A percentile compares a stretch with the other conserved stretches of the same genome.
Conservation (phyloP, 148 eudicot genomes). For the Camellia lanceoleosa region DNA sequence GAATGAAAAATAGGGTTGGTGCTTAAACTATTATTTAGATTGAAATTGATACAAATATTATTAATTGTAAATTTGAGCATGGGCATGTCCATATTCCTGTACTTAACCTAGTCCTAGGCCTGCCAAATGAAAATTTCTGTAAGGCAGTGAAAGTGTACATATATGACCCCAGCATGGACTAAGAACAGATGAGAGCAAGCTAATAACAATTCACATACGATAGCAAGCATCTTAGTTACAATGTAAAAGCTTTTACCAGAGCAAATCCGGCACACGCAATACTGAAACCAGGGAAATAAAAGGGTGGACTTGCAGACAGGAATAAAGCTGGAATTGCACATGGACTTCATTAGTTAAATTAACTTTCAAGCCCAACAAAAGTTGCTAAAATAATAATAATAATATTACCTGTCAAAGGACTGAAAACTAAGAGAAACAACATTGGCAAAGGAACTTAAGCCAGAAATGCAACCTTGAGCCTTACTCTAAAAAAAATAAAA, state of each 20-base stretch:
- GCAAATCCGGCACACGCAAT: constrained; percentile 41
- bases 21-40: neutral
- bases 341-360: constrained; percentile 18
- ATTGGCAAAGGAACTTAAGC: constrained; percentile 52
- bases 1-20: neutral
- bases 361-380: neutral
- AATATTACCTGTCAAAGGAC: constrained; percentile 56
- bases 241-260: constrained; percentile 29
- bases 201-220: too few relatives aligned
- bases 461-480: constrained; percentile 71
- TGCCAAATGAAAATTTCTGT: too few relatives aligned
- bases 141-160: neutral
- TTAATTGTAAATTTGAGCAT: neutral
- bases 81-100: too few relatives aligned
- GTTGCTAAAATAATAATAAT: neutral
- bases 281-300: constrained; percentile 66
- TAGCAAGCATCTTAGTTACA: neutral
- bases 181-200: neutral
- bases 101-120: too few relatives aligned
- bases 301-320: constrained; percentile 58
- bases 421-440: constrained; percentile 46
- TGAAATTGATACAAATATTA: neutral
- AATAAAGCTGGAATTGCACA: constrained; percentile 45
- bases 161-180: neutral
- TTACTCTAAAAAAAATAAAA: constrained; percentile 37